Percentiles rank a stretch among this genome's conserved stretches.
phyloP scores from a whole-genome alignment of 2,329 filamentous ascomycete species.

The Pseudomassariella vexata region DNA sequence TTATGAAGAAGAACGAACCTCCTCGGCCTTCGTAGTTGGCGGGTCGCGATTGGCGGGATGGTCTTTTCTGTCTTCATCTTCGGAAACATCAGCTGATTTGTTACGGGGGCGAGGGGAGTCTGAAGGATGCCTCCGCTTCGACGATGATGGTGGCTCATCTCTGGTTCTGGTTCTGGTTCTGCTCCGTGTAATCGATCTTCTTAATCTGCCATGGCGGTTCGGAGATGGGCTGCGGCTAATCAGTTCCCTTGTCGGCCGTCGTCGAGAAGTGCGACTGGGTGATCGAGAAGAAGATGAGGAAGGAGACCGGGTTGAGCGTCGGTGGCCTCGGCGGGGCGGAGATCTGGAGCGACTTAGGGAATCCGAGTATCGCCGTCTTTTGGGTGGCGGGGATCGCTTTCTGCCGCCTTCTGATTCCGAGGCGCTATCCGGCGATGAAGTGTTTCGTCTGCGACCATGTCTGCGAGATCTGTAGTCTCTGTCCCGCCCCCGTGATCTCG shows the following conservation, averaged over 20 bases:
- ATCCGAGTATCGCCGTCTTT: constrained; percentile 44
- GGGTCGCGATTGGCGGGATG: constrained; percentile 25
- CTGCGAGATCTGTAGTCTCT: constrained; percentile 17
- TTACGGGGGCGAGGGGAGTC: constrained; percentile 43
- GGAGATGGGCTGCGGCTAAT: constrained; percentile 30
- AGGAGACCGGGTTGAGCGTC: constrained; percentile 32
- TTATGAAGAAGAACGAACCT: constrained; percentile 35
- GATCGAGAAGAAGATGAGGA: constrained; percentile 34
- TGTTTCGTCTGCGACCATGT: constrained; percentile 19
- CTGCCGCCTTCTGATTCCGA: constrained; percentile 19
- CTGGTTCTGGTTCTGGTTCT: constrained; percentile 15
- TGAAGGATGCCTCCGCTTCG: constrained; percentile 46
- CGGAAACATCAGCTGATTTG: constrained; percentile 53
- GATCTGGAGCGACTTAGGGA: constrained; percentile 41
- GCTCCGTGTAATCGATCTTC: constrained; percentile 27
- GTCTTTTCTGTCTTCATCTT: constrained; percentile 39
- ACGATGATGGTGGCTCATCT: constrained; percentile 22
- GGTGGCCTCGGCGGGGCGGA: constrained; percentile 29
- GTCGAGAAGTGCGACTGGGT: constrained; percentile 24
- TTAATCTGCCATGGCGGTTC: constrained; percentile 25
- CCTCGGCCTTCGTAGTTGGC: constrained; percentile 28
- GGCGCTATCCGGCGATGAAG: constrained; percentile 19
- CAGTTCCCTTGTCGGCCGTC: constrained; percentile 26
- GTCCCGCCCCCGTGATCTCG: constrained; percentile 20
- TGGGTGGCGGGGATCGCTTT: constrained; percentile 36